Conservation (phyloP, 768 basidiomycete genomes). For the Albatrellus ellisii region DNA sequence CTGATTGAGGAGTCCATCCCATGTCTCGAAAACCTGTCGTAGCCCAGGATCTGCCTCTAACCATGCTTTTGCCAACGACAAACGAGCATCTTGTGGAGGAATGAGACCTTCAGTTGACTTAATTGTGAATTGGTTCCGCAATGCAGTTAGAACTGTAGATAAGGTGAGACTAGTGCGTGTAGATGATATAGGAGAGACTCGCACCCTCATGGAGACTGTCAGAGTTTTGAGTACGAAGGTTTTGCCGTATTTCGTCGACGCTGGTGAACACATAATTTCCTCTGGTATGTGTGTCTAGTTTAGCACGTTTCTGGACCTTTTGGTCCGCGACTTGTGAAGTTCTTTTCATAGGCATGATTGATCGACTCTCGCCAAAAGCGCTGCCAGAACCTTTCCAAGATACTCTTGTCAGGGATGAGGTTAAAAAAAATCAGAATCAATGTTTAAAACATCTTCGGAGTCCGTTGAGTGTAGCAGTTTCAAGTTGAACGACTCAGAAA, state of each 20-base stretch:
- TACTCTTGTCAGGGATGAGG: no score
- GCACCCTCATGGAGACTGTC: conserved; percentile 13
- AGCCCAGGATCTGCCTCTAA: conserved; percentile 42
- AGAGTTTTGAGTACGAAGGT: neutral
- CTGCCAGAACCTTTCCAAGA: no score
- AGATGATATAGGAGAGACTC: neutral
- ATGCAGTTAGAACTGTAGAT: conserved; percentile 29
- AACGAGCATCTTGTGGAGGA: conserved; percentile 42
- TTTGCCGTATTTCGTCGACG: conserved; percentile 3
- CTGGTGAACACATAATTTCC: neutral
- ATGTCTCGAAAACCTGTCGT: conserved; percentile 47
- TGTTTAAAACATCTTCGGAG: no score
- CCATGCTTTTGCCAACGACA: conserved; percentile 50
- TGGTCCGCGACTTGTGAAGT: no score
- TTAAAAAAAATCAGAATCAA: no score
- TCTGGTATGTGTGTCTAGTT: neutral
- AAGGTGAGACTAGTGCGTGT: neutral
- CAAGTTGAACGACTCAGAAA: no score
- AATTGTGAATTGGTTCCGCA: conserved; percentile 53
- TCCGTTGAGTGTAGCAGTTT: no score
- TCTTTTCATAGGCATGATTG: no score
- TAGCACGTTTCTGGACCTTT: conserved; percentile 1
- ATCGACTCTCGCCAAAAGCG: no score
- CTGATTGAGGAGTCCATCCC: conserved; percentile 36
- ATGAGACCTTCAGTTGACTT: conserved; percentile 34